Evolutionary conservation across 352 stramenopile genomes (phyloP).

Genomic region (Pythium monospermum): DNA sequence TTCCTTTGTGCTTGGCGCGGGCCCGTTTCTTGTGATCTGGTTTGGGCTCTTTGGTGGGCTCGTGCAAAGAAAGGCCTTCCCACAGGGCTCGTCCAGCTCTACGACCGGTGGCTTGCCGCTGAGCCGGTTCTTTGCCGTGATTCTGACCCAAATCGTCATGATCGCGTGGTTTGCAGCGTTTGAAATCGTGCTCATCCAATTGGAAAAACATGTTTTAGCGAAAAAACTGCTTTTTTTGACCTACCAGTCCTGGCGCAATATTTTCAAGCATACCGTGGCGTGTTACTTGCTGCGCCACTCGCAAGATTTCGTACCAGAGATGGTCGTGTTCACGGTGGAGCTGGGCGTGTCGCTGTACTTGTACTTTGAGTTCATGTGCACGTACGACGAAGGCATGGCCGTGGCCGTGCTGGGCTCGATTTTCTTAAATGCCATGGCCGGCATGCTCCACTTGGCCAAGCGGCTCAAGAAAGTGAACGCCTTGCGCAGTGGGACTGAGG

Average conservation of each 20-base stretch:
- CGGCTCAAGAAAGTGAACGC: constrained; percentile 1
- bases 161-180: constrained; percentile 34
- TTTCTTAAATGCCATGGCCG: constrained; percentile 1
- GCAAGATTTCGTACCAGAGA: constrained; percentile 10
- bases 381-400: not conserved
- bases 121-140: constrained; percentile 17
- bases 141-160: constrained; percentile 20
- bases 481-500: not conserved
- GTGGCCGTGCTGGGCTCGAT: constrained; percentile 5
- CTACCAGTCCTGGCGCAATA: constrained; percentile 29
- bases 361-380: constrained; percentile 5
- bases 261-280: constrained; percentile 20
- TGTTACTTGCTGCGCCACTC: constrained; percentile 7
- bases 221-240: constrained; percentile 14
- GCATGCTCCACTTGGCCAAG: constrained; percentile 7
- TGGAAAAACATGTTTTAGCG: constrained; percentile 23
- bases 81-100: constrained; percentile 7
- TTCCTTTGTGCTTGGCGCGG: constrained; percentile 21
- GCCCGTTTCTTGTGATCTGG: constrained; percentile 22
- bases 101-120: constrained; percentile 14
- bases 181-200: constrained; percentile 8
- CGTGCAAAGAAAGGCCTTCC: constrained; percentile 20
- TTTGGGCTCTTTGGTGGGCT: constrained; percentile 10
- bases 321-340: constrained; percentile 12
- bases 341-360: constrained; percentile 7